Percentiles rank a stretch among this genome's conserved stretches.
phyloP scores from a whole-genome alignment of 306 rosid species.

The Vicia villosa region DNA sequence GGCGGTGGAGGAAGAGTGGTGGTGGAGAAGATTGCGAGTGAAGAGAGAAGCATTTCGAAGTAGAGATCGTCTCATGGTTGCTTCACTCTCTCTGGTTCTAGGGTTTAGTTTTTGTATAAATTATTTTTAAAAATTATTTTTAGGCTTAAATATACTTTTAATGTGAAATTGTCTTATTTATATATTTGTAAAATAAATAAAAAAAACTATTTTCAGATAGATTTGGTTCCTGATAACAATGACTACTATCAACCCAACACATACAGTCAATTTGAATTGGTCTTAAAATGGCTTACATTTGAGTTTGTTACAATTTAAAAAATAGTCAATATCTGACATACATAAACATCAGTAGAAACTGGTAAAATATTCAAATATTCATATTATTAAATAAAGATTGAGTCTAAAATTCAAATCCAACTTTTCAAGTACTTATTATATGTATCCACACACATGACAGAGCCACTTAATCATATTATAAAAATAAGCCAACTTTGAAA shows the following conservation, averaged over 20 bases:
- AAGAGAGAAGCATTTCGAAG: conserved; percentile 45
- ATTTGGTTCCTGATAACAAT: too few species aligned
- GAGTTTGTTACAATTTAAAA: neutral
- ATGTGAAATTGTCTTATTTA: too few species aligned
- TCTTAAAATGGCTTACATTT: neutral
- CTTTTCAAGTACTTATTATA: neutral
- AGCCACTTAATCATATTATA: neutral
- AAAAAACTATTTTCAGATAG: too few species aligned
- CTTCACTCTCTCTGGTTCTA: conserved; percentile 5
- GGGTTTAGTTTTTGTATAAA: too few species aligned
- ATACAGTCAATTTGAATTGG: too few species aligned
- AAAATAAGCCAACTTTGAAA: conserved; percentile 23
- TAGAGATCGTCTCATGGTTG: conserved; percentile 37
- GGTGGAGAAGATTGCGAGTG: conserved; percentile 49
- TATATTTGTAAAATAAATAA: too few species aligned
- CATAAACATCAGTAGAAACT: conserved; percentile 16
- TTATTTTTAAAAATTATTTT: too few species aligned
- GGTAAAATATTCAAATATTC: neutral
- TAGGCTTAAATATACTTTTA: too few species aligned
- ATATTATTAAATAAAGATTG: neutral
- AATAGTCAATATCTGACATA: conserved; percentile 30
- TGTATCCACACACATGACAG: neutral
- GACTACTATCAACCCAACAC: too few species aligned
- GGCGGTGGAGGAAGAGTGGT: conserved; percentile 30
- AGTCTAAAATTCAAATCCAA: neutral